Evolutionary conservation across 768 basidiomycete species (phyloP), one percentile per base, ranked within the genome.

Genomic region (Mycena indigotica): DNA sequence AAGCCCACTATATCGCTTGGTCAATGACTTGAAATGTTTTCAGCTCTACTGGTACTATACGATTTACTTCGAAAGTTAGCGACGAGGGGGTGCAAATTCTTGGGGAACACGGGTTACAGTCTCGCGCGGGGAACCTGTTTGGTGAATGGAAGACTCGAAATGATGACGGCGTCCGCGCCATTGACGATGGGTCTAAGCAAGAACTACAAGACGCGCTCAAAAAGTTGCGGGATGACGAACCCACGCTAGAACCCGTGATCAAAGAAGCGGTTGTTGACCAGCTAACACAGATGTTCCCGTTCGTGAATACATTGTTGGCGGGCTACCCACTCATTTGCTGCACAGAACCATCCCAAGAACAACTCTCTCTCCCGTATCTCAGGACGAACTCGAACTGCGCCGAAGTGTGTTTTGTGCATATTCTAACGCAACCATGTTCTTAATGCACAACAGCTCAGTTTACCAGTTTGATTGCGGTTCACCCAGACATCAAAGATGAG

Each of bases 51-150:
- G 70, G 70, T 38, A 50, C 52, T 13, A 54, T 77, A 16, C 44
- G 53, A 6, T 5, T 77, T 17, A 60, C 23, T 1, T 63, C 69
- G 17, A 51, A 59, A 3, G 21, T 75, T 17, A 59, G 64, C 5
- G 69, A 68, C 2, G 65, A 68, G 0, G 65, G 65, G 0, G 3
- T 79, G 0, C 56, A 30, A 5, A 68, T 72, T 0, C 61, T 79
- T 4, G 48, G 72, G 21, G 46, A 60, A 0, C 35, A 49, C 2
- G 78, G 75, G 1, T 67, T 78, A 0, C 41, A 55, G 5, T 65
- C 55, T 23, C 69, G 73, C 6, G 75, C 65, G 26, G 64, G 55
- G 2, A 40, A 19, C 1, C 52, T 53, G 5, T 71, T 72, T 32
- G 52, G 39, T 1, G 38, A 58, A 0, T 77, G 72, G 72, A 61